Evolutionary conservation across 495 filamentous ascomycete species (phyloP), one percentile per base, ranked within the genome.

Genomic region (Articulospora tetracladia): DNA sequence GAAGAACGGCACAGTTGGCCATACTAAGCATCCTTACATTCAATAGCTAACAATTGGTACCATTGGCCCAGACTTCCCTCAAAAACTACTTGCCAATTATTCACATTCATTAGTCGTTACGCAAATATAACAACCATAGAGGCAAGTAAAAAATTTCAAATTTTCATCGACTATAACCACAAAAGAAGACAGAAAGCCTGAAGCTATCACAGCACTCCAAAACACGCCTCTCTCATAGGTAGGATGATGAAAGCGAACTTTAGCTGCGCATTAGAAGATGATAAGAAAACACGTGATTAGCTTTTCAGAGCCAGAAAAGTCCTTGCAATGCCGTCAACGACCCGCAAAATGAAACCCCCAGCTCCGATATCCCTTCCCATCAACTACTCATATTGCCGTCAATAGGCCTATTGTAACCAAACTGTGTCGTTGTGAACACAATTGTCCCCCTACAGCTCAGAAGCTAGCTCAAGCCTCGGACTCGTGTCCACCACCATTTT

Each of bases 401-500:
- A 46, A 56, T 13, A 39, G 10, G 10, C n/a, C 34, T 39, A 10
- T 10, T n/a, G 10, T n/a, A 39, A 39, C 34, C 34, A 39, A n/a
- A n/a, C 34, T 10, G n/a, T 10, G n/a, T 39, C 34, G 10, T 39
- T 39, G 34, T 10, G n/a, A 39, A 39, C 10, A 10, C 10, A 39
- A 39, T 10, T 39, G 34, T 39, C 20, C 41, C 15, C 3, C 41
- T 3, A n/a, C 41, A 6, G 20, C 25, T 19, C 17, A 11, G 15
- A 57, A 22, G 12, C 46, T 44, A n/a, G 23, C 62, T 22, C 56
- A 66, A 25, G 57, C 60, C 47, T 69, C 63, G 8, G 58, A 24
- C 24, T 66, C 57, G 23, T 48, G 24, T 36, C 61, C 70, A 44
- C 39, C 39, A 47, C 76, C 75, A 63, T 78, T 79, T 47, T 77